Base-by-base conservation (phyloP, 106 monocot species). In the Chionographis japonica region DNA sequence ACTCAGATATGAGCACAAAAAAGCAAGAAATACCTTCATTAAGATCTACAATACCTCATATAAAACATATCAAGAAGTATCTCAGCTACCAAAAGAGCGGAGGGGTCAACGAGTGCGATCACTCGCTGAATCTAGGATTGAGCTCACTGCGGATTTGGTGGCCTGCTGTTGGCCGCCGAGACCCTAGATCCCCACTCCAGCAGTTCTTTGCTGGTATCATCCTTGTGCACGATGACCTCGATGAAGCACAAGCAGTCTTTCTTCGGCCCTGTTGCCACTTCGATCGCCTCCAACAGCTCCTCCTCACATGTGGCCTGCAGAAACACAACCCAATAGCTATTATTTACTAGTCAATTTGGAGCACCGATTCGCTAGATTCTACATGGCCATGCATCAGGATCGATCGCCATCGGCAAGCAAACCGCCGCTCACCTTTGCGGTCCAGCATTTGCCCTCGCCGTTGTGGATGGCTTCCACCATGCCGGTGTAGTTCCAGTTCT, bases 401-500 rank as follows among this genome's bases (percentile, higher is more conserved):
- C n/a, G 20, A 37, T 56, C 13, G 7, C 10, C 14, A 3, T 17
- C 8, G 12, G 38, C 18, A 17, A 46, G 46, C 46, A 46, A 10
- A 46, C 46, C 46, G 9, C 46, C 9, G 9, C 42, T n/a, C 35
- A 81, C 83, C 74, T 78, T 78, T 6, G 69, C 40, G 3, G 83
- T 83, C 78, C 78, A 83, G 50, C 83, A 83, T 54, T 78, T 74
- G 40, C 78, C 77, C 50, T 83, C 74, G 9, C 74, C 83, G 55
- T 83, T 78, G 36, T 78, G 67, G 19, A 83, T 78, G 11, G 83
- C 74, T 3, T 83, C 83, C 58, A 83, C 66, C 11, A 83, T 1
- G 12, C 63, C 83, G 63, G 83, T 78, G 69, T 83, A 83, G 72
- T 83, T 74, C 83, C 83, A 83, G 52, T 78, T 83, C 53, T 78